Conservation (phyloP, 345 rosid genomes). For the Physaria fendleri region DNA sequence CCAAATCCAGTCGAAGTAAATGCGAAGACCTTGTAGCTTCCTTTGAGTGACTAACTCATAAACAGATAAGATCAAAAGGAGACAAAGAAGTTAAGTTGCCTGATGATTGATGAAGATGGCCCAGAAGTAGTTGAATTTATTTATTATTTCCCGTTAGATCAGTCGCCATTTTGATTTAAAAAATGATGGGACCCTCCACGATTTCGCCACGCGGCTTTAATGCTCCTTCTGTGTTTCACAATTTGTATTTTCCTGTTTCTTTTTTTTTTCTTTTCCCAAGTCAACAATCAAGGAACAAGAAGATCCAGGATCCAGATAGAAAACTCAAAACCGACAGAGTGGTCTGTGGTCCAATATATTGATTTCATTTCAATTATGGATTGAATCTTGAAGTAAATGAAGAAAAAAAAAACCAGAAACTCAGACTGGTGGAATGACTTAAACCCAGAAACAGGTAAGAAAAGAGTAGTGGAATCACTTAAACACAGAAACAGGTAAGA, state of each 20-base stretch:
- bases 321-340: slow-evolving; percentile 8
- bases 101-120: slow-evolving; percentile 4
- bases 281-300: not conserved
- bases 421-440: not conserved
- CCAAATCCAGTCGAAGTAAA: not conserved
- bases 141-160: slow-evolving; percentile 5
- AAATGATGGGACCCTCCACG: not conserved
- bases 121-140: slow-evolving; percentile 22
- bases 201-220: slow-evolving; percentile 3
- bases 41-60: slow-evolving; percentile 5
- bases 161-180: not conserved
- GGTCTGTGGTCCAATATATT: slow-evolving; percentile 15
- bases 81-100: no score
- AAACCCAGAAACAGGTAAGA: no score
- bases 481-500: no score
- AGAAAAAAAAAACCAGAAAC: not conserved
- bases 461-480: no score
- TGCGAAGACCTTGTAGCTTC: not conserved
- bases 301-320: not conserved
- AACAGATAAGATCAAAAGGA: not conserved
- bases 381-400: not conserved
- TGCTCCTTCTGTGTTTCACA: not conserved
- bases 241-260: not conserved
- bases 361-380: not conserved
- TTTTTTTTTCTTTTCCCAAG: not conserved